Evolutionary conservation across 1,284 basidiomycete species (phyloP), one percentile per base, ranked within the genome.

Genomic region (Apiotrichum mycotoxinovorans): DNA sequence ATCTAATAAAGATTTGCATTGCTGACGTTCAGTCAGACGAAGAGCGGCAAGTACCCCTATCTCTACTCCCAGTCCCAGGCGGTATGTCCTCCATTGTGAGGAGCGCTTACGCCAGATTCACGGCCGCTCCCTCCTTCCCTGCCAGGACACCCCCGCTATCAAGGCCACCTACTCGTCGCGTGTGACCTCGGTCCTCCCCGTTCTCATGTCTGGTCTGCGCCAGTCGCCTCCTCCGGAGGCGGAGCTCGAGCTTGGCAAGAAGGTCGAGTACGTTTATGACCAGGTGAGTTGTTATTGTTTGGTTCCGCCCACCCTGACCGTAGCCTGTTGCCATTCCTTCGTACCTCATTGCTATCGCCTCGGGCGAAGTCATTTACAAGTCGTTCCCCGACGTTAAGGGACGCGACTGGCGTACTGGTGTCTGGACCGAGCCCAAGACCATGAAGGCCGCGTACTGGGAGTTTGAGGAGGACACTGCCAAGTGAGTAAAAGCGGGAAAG

Each of bases 21-120:
- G 1, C 45, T 48, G 14, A 57, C 45, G 1, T 26, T n/a, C 58
- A 89, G 88, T 61, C 93, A 97, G 77, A 98, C 94, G 0, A 89
- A 91, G 60, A 88, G 88, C 23, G 90, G 91, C 69, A 79, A 80
- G 55, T 87, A 89, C 76, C 89, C 91, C 0, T 97, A 89, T 79
- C 79, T 97, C 37, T 97, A 96, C 81, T 93, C 89, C 57, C 93
- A 98, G 76, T 91, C 88, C 71, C 93, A 97, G 74, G 91, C 94
- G 17, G 72, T 72, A 17, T 7, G 46, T 30, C 5, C 2, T 12
- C 34, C 45, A 68, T 61, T 30, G 3, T 34, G 20, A 60, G 63
- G 56, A 58, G 51, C 30, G 56, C 69, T 58, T 26, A 53, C 52
- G 2, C 0, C 52, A 71, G 20, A 94, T 92, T 66, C 91, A 93